Percentiles rank a stretch among this genome's conserved stretches.
Conservation (phyloP, 2,329 filamentous ascomycete species). For the Daldinia eschscholtzii region DNA sequence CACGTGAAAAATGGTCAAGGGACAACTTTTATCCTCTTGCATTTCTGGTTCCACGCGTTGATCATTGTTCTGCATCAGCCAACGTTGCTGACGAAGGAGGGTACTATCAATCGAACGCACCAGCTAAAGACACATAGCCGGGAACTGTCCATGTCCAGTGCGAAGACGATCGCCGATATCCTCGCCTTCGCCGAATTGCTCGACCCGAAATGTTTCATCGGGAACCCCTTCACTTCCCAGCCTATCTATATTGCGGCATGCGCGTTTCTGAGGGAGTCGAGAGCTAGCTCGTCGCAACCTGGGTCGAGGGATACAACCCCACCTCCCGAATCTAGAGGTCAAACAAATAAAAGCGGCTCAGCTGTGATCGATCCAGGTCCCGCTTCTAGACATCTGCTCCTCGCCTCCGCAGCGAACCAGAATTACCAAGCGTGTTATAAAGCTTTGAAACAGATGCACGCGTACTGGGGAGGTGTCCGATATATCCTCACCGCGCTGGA, state of each 20-base stretch:
- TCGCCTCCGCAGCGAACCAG: constrained; percentile 84
- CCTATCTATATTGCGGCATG: constrained; percentile 93
- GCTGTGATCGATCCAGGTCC: constrained; percentile 53
- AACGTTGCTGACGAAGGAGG: constrained; percentile 82
- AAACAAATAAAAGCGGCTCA: constrained; percentile 38
- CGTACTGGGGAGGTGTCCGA: constrained; percentile 87
- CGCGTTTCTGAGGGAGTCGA: constrained; percentile 87
- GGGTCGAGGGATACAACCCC: constrained; percentile 72
- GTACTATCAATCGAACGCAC: constrained; percentile 68
- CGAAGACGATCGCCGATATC: constrained; percentile 92
- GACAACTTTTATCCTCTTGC: constrained; percentile 86
- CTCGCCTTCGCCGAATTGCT: constrained; percentile 87
- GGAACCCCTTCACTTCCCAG: constrained; percentile 90
- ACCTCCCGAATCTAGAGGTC: constrained; percentile 51
- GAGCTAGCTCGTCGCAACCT: constrained; percentile 75
- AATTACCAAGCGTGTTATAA: constrained; percentile 92
- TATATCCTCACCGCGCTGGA: constrained; percentile 90
- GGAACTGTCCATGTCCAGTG: constrained; percentile 86
- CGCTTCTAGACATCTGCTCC: constrained; percentile 76
- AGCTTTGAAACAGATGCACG: constrained; percentile 82
- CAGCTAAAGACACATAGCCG: constrained; percentile 84
- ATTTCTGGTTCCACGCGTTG: constrained; percentile 90
- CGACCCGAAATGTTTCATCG: constrained; percentile 86
- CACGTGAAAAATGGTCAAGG: constrained; percentile 85
- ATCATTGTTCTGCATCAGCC: constrained; percentile 89